Evolutionary conservation across 176 grass and related monocot species (phyloP).

Genomic region (Eragrostis curvula): DNA sequence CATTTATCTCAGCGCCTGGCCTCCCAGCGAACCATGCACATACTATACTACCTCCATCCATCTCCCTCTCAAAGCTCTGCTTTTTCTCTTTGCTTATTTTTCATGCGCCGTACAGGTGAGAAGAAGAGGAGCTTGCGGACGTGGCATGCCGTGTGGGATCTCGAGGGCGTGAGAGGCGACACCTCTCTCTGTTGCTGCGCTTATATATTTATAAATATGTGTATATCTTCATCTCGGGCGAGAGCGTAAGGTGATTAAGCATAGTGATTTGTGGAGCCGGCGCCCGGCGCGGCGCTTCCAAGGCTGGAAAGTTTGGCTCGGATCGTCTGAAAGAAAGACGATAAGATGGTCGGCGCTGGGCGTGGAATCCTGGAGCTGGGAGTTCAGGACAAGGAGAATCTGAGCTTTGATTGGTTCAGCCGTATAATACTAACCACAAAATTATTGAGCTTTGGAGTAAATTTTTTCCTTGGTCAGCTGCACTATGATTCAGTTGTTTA

Average conservation of each 20-base stretch:
- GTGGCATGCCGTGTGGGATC: constrained; percentile 38
- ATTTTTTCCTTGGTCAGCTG: not conserved
- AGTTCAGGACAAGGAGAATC: not conserved
- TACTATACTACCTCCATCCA: too few relatives aligned
- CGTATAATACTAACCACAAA: not conserved
- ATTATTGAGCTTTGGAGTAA: not conserved
- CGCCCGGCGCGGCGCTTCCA: not conserved
- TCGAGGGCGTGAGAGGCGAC: constrained; percentile 13
- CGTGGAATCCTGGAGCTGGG: constrained; percentile 10
- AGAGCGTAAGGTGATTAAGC: not conserved
- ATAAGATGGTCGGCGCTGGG: not conserved
- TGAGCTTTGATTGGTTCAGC: not conserved
- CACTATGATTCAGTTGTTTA: not conserved
- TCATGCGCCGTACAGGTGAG: not conserved
- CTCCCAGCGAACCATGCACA: not conserved
- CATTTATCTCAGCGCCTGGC: not conserved
- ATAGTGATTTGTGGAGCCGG: not conserved
- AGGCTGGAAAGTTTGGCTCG: not conserved
- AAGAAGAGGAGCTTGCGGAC: not conserved
- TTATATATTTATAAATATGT: not conserved
- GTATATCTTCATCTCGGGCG: not conserved
- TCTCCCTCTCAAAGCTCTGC: not conserved
- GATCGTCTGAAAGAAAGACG: not conserved
- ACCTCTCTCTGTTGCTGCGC: not conserved
- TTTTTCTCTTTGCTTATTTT: not conserved